These are phyloP conservation scores for Coniferiporia weirii DNA, from an alignment of 1,284 basidiomycete species.

Conservation along the genomic window DNA sequence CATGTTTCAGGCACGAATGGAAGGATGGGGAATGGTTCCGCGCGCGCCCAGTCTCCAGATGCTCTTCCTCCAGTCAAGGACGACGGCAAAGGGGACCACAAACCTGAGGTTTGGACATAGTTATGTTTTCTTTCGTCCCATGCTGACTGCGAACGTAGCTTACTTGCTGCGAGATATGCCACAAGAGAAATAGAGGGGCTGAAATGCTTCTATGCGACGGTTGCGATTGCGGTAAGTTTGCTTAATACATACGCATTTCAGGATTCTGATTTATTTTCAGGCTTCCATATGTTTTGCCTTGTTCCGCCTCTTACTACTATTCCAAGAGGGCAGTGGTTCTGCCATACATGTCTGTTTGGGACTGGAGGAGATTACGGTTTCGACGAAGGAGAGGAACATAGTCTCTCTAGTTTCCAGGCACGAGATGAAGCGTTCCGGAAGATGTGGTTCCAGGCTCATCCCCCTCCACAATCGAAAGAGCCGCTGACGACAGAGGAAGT, in stretches of 20 bases:
- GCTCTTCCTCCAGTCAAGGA: conserved; percentile 4
- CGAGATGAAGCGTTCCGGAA: conserved; percentile 86
- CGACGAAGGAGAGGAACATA: conserved; percentile 96
- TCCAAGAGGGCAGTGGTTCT: conserved; percentile 95
- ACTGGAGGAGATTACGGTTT: conserved; percentile 99
- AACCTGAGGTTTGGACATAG: not conserved
- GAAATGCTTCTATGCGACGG: conserved; percentile 96
- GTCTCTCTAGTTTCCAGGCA: conserved; percentile 86
- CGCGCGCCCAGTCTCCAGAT: conserved; percentile 4
- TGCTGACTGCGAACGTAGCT: not conserved
- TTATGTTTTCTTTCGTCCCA: not conserved
- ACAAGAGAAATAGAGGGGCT: conserved; percentile 79
- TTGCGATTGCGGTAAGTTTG: conserved; percentile 82
- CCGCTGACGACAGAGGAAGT: conserved; percentile 31
- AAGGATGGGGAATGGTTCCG: conserved; percentile 6
- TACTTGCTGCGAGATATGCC: conserved; percentile 77
- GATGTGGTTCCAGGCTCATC: conserved; percentile 83
- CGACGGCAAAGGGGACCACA: conserved; percentile 8
- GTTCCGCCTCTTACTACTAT: conserved; percentile 83
- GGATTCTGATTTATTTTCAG: conserved; percentile 35
- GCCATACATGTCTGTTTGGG: conserved; percentile 86
- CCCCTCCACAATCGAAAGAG: conserved; percentile 36
- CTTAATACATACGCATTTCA: conserved; percentile 12
- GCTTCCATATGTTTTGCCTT: conserved; percentile 96
- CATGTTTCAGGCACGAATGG: conserved; percentile 4